Evolutionary conservation across 1,284 basidiomycete species (phyloP), one percentile per base, ranked within the genome.

Genomic region (Moesziomyces globuligerus): DNA sequence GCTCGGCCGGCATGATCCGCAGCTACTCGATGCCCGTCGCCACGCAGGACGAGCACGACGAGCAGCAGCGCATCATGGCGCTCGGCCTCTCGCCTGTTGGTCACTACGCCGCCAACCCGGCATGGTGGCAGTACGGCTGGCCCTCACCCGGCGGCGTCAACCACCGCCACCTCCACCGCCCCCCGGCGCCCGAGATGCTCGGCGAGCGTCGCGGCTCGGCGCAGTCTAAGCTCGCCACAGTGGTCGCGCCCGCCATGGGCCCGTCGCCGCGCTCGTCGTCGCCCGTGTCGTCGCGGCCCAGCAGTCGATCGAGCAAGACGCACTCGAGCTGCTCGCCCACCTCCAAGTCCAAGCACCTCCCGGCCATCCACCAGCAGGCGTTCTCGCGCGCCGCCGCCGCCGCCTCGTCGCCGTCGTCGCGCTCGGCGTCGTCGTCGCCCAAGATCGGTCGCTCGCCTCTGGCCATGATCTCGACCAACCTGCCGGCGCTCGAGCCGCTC

Each of bases 11-110:
- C 23, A 72, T 72, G 69, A 62, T 72, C 32, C 53, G 69, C 42
- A 75, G 76, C 56, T 78, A 76, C 48, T 78, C 76, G 23, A 48
- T 76, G 34, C 76, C 76, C 24, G 76, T 76, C 25, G 72, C 76
- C 13, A 78, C 76, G 3, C 76, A 78, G 48, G 49, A 44, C 18
- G 76, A 78, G 44, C 55, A 65, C 44, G 74, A 78, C 38, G 69
- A 65, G 25, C 74, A 74, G 39, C 69, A 66, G 37, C 61, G 67
- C 47, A 57, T 74, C 50, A 66, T 74, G 67, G 72, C 65, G 1
- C 53, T 69, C 20, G 70, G 65, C 26, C 38, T 60, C 15, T 64
- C 69, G 18, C 53, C 61, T n/a, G 53, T 51, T 4, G 58, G 47
- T 7, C 50, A 38, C 21, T 44, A 53, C 28, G 34, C 38, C n/a